Evolutionary conservation across 129 eudicot genomes (phyloP), one percentile per base, ranked within the genome.

Genomic region (Scalesia atractyloides): DNA sequence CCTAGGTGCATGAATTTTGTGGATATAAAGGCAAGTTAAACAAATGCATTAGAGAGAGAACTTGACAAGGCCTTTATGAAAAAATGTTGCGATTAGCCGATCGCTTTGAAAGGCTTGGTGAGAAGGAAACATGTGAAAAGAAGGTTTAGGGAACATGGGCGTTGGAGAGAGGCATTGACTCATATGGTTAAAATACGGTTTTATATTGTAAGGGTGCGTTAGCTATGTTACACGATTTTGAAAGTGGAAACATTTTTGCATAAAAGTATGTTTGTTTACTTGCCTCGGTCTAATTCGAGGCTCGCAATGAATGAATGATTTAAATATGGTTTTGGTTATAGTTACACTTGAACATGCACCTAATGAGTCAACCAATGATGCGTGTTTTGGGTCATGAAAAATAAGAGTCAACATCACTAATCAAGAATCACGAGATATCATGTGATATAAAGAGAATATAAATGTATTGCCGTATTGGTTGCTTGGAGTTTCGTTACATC

Each of bases 101-200:
- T 41, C 36, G 36, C 58, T 36, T 63, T 5, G 49, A 37, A 36
- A 37, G 49, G 43, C 48, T 15, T 33, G 14, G 48, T 63, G 68
- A 63, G 10, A 17, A 44, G 58, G 43, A 3, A 33, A 44, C 12
- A 24, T 48, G 15, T 4, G 24, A 67, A 48, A 24, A 60, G 72
- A 67, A 60, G 59, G 72, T 14, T 26, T 15, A 9, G 43, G 72
- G 24, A 67, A 67, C 59, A 26, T 60, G 66, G 30, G 18, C 44
- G 30, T 60, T 24, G 15, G 34, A 30, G 12, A 24, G 19, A 57
- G 36, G 63, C 37, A 60, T 60, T 10, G 3, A 24, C 36, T 20
- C 36, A 5, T 24, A 17, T 57, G 34, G 37, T 57, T 57, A 57
- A 57, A 49, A n/a, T 49, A 12, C 13, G 0, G 10, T 53, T 41